Evolutionary conservation across 495 filamentous ascomycete genomes (phyloP), one percentile per base, ranked within the genome.

Genomic region (Venustampulla echinocandica): DNA sequence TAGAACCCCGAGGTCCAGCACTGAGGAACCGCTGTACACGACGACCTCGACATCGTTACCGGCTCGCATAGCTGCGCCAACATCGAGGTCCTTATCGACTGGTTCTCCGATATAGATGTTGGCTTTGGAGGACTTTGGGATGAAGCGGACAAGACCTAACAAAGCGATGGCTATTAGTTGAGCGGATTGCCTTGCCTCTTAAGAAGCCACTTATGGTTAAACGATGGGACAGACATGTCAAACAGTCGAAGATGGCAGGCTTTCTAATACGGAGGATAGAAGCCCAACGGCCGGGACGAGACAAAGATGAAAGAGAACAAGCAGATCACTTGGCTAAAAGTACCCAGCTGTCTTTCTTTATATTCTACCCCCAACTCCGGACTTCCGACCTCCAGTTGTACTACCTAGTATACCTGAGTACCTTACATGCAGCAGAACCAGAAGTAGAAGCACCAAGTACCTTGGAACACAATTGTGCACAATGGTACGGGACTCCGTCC

Each of bases 131-230:
- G 68, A 73, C 58, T 71, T 75, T 46, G 79, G 71, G 35, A 69
- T 61, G 50, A 81, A 80, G 44, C 77, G 73, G 52, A 80, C 74
- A 55, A 81, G 67, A 57, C 76, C 76, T 80, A n/a, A n/a, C n/a
- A n/a, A n/a, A n/a, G n/a, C n/a, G 48, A 13, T 4, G 36, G 2
- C 14, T 32, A 23, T 37, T 2, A 38, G 42, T 23, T 6, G 18
- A 25, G n/a, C 22, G 17, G 17, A 51, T 11, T 40, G 33, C 33
- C 15, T 10, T 30, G 13, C 25, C 22, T 20, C 13, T 25, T 22
- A 33, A 6, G 19, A 11, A 4, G 21, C 3, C 21, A 41, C 42
- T 46, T 52, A 52, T 37, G 49, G 33, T 18, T 37, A 28, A 52
- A 52, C 2, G 49, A 52, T 1, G 49, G 49, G 22, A 52, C 38